Conservation (phyloP, 129 eudicot genomes). For the Helianthus tuberosus region DNA sequence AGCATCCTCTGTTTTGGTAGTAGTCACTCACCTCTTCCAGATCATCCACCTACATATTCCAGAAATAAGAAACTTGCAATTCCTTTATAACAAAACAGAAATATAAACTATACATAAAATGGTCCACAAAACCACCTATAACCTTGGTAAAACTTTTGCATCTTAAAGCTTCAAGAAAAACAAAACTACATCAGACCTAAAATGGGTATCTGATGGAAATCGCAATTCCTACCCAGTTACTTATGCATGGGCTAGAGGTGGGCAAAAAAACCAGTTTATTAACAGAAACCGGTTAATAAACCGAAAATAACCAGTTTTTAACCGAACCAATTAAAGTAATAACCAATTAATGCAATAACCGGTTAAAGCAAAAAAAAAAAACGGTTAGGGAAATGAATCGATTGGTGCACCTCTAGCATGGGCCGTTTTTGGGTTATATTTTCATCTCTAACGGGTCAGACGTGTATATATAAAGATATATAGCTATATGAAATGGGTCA, state of each 20-base stretch:
- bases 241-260: background rate
- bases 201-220: background rate
- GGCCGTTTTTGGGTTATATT: background rate
- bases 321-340: too few species aligned
- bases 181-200: background rate
- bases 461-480: background rate
- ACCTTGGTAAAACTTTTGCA: background rate
- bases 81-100: background rate
- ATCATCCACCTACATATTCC: constrained; percentile 75
- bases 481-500: background rate
- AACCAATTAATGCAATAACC: too few species aligned
- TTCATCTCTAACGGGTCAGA: background rate
- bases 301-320: too few species aligned
- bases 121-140: background rate
- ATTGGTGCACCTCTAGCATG: too few species aligned
- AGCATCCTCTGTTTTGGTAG: constrained; percentile 97
- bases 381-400: too few species aligned
- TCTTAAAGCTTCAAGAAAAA: background rate
- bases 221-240: background rate
- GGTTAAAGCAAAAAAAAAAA: too few species aligned
- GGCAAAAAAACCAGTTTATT: too few species aligned
- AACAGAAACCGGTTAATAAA: too few species aligned
- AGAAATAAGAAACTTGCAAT: constrained; percentile 8
- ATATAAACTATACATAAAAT: background rate
- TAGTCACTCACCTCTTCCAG: constrained; percentile 93